Evolutionary conservation across 495 filamentous ascomycete species (phyloP), one percentile per base, ranked within the genome.

Genomic region (Xylaria palmicola): DNA sequence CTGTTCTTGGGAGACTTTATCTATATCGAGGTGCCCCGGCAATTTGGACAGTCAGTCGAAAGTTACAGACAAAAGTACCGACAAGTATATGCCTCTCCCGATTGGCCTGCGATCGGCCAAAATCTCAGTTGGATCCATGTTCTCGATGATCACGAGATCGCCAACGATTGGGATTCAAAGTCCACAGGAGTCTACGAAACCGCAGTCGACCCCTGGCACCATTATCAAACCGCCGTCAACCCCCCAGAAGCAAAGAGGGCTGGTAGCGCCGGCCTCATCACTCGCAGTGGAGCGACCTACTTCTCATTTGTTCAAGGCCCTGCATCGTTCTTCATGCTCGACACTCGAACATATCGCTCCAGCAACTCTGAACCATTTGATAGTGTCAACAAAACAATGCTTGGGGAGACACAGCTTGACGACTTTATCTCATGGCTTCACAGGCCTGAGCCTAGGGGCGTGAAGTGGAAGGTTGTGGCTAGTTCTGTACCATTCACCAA

Each of bases 1-100:
- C 83, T 98, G 24, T 98, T 98, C 79, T 85, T 98, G 0, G 94
- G 93, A n/a, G 94, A 98, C 70, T 98, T 97, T 72, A 96, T 98
- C 71, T 98, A 98, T 71, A 87, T 95, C 62, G 94, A 98, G 60
- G 91, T 97, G 0, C 94, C 94, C 0, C 79, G 83, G 29, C 86
- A 88, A 36, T 88, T 91, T 64, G 92, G 91, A 12, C 85, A 79
- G 19, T 79, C 83, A 4, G 76, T 82, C 9, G 85, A 90, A 45
- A 85, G 88, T 68, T 97, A 97, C 74, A 87, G 94, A 34, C 82
- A 88, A 62, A 91, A 97, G 70, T 98, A 98, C 72, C 88, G 93
- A 24, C 90, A 93, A 64, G 84, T 97, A 30, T 98, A 98, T 69
- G 86, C 90, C 2, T 97, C 92, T 6, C 94, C 94, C 0, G 92